phyloP scores from a whole-genome alignment of 75 land plant species.

The Selaginella moellendorffii region DNA sequence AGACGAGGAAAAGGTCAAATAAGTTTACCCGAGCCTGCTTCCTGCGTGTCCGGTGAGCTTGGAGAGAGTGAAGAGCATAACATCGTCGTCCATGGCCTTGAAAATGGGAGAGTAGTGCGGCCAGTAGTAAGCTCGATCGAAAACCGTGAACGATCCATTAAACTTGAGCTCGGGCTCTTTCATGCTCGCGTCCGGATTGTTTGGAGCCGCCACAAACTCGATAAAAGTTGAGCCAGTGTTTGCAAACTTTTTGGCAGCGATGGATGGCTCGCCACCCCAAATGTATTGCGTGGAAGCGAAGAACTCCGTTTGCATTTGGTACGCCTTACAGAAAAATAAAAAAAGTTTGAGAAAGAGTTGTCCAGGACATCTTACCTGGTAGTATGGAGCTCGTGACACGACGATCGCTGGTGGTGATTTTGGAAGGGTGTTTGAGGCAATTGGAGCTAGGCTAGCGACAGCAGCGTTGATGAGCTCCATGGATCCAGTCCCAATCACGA shows the following conservation, averaged over 20 bases:
- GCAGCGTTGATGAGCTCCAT: too few species aligned
- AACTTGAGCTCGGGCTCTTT: conserved; percentile 23
- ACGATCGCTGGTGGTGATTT: conserved; percentile 26
- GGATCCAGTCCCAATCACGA: conserved; percentile 48
- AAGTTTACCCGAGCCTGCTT: conserved; percentile 45
- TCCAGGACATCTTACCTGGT: conserved; percentile 39
- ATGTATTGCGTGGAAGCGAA: conserved; percentile 21
- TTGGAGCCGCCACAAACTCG: conserved; percentile 68
- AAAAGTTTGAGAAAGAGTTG: neutral
- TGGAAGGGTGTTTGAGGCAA: conserved; percentile 1
- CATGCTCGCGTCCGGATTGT: conserved; percentile 52
- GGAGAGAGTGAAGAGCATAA: conserved; percentile 64
- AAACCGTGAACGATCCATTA: conserved; percentile 16
- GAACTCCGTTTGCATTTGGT: conserved; percentile 26
- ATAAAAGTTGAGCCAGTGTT: conserved; percentile 6
- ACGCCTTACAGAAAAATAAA: conserved; percentile 24
- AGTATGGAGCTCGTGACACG: conserved; percentile 40
- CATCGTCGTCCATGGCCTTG: conserved; percentile 38
- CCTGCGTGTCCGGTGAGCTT: conserved; percentile 79
- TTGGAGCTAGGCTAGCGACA: conserved; percentile 28
- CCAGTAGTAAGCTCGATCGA: conserved; percentile 76
- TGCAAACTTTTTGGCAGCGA: neutral
- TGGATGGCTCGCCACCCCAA: conserved; percentile 38
- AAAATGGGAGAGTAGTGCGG: conserved; percentile 63
- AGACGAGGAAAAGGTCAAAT: neutral